Percentiles rank a stretch among this genome's conserved stretches.
phyloP scores from a whole-genome alignment of 257 asterid genomes.

The Solanum corneliomulleri region DNA sequence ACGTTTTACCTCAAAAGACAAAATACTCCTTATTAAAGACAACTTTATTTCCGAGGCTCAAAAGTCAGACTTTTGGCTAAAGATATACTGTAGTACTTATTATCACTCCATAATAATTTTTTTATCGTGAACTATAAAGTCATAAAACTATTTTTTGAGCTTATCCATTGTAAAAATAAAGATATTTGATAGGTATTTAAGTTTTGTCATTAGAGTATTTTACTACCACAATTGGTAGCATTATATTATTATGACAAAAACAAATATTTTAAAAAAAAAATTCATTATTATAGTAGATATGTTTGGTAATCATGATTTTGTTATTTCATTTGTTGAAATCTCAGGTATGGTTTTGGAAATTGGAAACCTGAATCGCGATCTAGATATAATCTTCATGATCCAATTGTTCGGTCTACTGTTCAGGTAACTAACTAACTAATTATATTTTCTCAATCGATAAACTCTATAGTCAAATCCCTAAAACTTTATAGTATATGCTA shows the following conservation, averaged over 20 bases:
- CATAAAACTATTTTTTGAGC: not conserved
- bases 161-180: not conserved
- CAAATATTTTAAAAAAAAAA: too few species aligned
- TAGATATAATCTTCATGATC: conserved; percentile 36
- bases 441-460: not conserved
- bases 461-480: not conserved
- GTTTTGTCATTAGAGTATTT: not conserved
- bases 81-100: not conserved
- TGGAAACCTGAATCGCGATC: conserved; percentile 33
- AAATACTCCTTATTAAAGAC: not conserved
- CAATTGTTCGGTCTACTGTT: conserved; percentile 50
- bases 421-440: conserved; percentile 21
- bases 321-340: not conserved
- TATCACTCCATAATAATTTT: not conserved
- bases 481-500: not conserved
- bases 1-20: fast-evolving
- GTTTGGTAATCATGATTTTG: not conserved
- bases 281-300: not conserved
- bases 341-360: conserved; percentile 36
- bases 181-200: not conserved
- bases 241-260: not conserved
- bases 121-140: not conserved
- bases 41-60: not conserved
- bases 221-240: too few species aligned
- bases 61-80: not conserved